phyloP scores from a whole-genome alignment of 106 monocot species.

The Platanthera guangdongensis region DNA sequence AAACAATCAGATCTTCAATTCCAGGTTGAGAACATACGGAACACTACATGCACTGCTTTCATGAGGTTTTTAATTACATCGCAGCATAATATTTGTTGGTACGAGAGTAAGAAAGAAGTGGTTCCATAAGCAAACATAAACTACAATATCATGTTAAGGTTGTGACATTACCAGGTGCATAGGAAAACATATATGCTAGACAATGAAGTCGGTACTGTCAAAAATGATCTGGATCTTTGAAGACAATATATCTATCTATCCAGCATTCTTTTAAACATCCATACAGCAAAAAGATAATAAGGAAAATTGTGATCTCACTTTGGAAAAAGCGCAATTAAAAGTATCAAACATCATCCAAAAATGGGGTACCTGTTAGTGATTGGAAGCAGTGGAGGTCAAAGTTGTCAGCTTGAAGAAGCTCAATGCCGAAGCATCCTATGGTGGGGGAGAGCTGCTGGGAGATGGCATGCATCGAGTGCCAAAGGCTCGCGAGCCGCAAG shows the following conservation, averaged over 20 bases:
- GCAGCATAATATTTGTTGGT: neutral
- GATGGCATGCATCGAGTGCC: conserved; percentile 99
- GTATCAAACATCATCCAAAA: neutral
- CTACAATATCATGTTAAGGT: neutral
- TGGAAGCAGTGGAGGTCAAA: conserved; percentile 99
- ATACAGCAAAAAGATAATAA: neutral
- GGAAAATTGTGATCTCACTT: no score
- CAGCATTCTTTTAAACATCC: neutral
- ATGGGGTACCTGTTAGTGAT: conserved; percentile 63
- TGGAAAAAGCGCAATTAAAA: neutral
- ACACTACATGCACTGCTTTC: neutral
- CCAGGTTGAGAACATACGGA: neutral
- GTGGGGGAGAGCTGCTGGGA: conserved; percentile 93
- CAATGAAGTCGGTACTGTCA: no score
- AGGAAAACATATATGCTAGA: no score
- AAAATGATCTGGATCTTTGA: neutral
- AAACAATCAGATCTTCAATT: neutral
- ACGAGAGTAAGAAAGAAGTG: neutral
- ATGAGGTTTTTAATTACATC: neutral
- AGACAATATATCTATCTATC: neutral
- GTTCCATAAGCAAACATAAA: neutral
- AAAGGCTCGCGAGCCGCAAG: conserved; percentile 78
- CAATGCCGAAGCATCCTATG: conserved; percentile 67
- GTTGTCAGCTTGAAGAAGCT: conserved; percentile 81
- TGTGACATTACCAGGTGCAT: no score